Evolutionary conservation across 352 stramenopile species (phyloP).

Genomic region (Globisporangium apiculatum): DNA sequence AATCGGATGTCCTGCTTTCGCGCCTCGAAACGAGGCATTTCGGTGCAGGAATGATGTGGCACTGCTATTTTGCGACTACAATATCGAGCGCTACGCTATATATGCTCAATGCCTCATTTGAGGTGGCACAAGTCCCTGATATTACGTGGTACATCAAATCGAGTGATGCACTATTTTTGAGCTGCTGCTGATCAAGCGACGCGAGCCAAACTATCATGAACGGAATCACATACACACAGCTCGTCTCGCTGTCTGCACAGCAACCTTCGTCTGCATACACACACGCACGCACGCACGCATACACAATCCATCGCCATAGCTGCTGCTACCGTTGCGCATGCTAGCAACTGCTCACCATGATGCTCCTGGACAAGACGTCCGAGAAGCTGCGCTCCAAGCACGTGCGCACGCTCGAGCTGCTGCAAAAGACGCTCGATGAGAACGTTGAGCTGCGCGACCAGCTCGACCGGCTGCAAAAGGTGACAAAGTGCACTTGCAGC

Average conservation of each 20-base stretch:
- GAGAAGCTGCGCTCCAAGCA: conserved; percentile 76
- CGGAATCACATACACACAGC: no score
- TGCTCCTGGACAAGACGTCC: conserved; percentile 54
- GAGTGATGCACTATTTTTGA: neutral
- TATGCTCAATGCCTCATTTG: no score
- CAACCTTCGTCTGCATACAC: no score
- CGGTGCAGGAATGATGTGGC: neutral
- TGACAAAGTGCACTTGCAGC: conserved; percentile 8
- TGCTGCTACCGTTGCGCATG: neutral
- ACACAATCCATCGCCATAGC: no score
- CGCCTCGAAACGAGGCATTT: neutral
- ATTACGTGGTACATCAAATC: neutral
- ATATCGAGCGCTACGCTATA: no score
- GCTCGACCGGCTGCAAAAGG: conserved; percentile 41
- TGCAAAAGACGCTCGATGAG: conserved; percentile 75
- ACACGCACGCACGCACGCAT: no score
- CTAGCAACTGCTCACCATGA: conserved; percentile 14
- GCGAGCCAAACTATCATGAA: no score
- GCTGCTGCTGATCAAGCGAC: neutral
- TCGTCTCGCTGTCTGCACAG: no score
- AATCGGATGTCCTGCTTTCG: neutral
- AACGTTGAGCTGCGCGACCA: conserved; percentile 59
- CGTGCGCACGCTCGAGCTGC: conserved; percentile 67
- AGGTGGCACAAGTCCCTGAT: neutral
- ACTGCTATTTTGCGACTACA: neutral